Evolutionary conservation across 257 asterid genomes (phyloP).

Genomic region (Marsdenia floribunda): DNA sequence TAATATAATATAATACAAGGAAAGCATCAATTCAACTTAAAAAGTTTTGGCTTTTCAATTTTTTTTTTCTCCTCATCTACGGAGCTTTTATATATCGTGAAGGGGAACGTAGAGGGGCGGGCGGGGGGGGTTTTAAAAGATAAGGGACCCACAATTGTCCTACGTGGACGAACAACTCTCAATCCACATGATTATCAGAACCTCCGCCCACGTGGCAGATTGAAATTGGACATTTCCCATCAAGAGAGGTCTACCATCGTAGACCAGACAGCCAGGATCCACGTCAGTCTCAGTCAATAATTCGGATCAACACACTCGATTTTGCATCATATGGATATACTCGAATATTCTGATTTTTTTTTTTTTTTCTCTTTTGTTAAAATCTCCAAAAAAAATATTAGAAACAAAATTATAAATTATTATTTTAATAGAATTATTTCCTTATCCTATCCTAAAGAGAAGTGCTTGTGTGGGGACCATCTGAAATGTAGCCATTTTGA

Average conservation of each 20-base stretch:
- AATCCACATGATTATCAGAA: constrained; percentile 7
- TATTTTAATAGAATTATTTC: constrained; percentile 6
- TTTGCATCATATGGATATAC: constrained; percentile 42
- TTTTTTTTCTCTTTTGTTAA: neutral
- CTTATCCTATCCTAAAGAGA: constrained; percentile 39
- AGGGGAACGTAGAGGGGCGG: constrained; percentile 10
- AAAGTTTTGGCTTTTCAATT: constrained; percentile 15
- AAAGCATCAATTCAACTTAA: neutral
- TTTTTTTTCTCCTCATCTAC: constrained; percentile 8
- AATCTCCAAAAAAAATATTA: too few relatives aligned
- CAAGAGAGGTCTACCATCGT: constrained; percentile 20
- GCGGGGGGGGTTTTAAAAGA: neutral
- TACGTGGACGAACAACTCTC: constrained; percentile 27
- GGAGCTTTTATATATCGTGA: constrained; percentile 5
- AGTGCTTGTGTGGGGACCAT: constrained; percentile 31
- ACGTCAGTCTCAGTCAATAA: constrained; percentile 55
- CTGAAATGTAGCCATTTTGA: neutral
- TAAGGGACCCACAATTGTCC: constrained; percentile 21
- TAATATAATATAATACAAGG: neutral
- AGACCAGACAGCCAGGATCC: constrained; percentile 68
- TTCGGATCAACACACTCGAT: constrained; percentile 12
- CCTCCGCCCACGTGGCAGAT: constrained; percentile 15
- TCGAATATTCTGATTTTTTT: constrained; percentile 52
- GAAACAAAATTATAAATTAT: neutral
- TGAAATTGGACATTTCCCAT: constrained; percentile 5